Conservation (phyloP, 2,329 filamentous ascomycete species). For the Pseudocercospora ulei region DNA sequence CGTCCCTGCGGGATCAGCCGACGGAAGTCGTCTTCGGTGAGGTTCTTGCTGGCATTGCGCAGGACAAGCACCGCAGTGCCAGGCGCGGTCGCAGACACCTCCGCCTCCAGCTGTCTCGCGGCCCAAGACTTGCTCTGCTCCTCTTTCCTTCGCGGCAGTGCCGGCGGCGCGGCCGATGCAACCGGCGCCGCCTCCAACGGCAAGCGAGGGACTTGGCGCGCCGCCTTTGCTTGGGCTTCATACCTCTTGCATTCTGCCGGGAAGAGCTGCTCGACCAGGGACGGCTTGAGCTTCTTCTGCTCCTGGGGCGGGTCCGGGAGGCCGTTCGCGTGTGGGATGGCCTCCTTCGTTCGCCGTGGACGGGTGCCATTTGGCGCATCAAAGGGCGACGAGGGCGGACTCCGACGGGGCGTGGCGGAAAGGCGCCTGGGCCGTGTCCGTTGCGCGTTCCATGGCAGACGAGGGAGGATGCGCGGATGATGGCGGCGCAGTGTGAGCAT, state of each 20-base stretch:
- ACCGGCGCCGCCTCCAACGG: conserved; percentile 22
- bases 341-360: no score
- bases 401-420: conserved; percentile 1
- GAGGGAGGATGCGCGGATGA: conserved; percentile 16
- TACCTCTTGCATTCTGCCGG: conserved; percentile 42
- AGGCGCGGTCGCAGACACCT: conserved; percentile 22
- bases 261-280: conserved; percentile 46
- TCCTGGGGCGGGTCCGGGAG: no score
- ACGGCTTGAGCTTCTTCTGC: conserved; percentile 28
- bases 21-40: conserved; percentile 61
- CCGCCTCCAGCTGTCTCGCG: conserved; percentile 19
- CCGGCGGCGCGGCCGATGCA: background rate
- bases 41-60: conserved; percentile 48
- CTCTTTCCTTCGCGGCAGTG: conserved; percentile 1
- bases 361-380: no score
- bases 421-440: background rate
- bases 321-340: no score
- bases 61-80: conserved; percentile 47
- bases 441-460: conserved; percentile 13
- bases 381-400: no score
- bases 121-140: conserved; percentile 19
- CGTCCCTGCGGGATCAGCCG: conserved; percentile 53
- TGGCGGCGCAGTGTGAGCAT: conserved; percentile 23
- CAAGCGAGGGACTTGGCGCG: conserved; percentile 33
- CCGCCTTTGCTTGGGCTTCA: conserved; percentile 17